A percentile compares a stretch with the other conserved stretches of the same genome.
These are phyloP conservation scores for Neurospora tetrasperma DNA, from an alignment of 495 filamentous ascomycete species.

Conservation along the genomic window DNA sequence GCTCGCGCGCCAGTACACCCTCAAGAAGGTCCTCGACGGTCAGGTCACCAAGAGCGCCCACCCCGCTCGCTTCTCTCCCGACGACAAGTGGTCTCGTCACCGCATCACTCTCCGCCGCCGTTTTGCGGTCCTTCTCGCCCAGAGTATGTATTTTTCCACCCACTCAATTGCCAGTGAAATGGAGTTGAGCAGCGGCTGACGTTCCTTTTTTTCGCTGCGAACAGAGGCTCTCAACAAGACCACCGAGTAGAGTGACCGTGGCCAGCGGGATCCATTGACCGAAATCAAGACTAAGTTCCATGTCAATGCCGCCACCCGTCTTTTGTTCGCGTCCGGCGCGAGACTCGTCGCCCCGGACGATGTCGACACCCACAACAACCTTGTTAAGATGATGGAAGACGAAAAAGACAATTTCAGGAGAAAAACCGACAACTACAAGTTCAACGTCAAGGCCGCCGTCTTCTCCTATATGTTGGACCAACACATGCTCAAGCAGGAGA, in stretches of 20 bases:
- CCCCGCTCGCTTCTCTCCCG: constrained; percentile 91
- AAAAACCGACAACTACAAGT: neutral
- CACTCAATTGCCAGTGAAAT: neutral
- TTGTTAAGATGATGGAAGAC: neutral
- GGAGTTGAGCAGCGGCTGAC: neutral
- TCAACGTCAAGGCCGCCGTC: neutral
- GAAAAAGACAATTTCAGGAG: neutral
- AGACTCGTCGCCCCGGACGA: neutral
- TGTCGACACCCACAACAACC: neutral
- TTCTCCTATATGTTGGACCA: neutral
- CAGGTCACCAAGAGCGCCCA: constrained; percentile 91
- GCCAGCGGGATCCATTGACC: neutral
- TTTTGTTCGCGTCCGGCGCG: neutral
- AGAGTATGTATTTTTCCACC: constrained; percentile 44
- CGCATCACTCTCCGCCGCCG: constrained; percentile 87
- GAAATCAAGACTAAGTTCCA: neutral
- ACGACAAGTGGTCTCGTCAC: constrained; percentile 96
- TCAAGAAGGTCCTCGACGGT: constrained; percentile 67
- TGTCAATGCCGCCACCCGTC: neutral
- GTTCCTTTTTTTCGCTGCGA: neutral
- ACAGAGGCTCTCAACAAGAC: neutral
- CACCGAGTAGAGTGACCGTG: neutral
- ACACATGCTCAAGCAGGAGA: neutral
- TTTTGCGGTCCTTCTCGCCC: constrained; percentile 75
- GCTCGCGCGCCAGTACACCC: constrained; percentile 55